Evolutionary conservation across 169 alveolate genomes (phyloP).

Genomic region (Toxoplasma gondii): DNA sequence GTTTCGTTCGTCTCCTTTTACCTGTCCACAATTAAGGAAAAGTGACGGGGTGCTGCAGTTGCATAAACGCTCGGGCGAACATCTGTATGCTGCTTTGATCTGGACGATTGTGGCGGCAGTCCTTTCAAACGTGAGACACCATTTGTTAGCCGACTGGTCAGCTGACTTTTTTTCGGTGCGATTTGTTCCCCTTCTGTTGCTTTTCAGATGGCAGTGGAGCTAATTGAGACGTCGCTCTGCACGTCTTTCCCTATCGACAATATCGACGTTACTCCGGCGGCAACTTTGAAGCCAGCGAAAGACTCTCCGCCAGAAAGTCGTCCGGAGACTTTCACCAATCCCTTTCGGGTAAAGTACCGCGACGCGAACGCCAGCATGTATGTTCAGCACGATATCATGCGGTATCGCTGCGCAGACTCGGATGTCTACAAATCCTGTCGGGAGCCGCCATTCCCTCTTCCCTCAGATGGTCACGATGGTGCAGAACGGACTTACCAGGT

Average conservation of each 20-base stretch:
- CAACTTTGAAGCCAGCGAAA: background rate
- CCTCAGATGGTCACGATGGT: background rate
- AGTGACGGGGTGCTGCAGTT: too few species aligned
- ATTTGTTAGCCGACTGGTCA: too few species aligned
- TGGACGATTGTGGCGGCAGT: too few species aligned
- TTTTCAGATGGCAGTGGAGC: conserved; percentile 53
- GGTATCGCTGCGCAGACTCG: background rate
- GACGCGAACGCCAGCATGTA: conserved; percentile 41
- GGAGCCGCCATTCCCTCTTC: background rate
- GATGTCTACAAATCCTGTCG: background rate
- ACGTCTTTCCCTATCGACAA: conserved; percentile 49
- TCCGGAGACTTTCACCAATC: conserved; percentile 17
- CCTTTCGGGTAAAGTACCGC: conserved; percentile 10
- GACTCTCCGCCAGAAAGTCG: conserved; percentile 1
- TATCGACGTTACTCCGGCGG: background rate
- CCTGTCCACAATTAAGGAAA: too few species aligned
- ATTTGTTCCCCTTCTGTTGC: background rate
- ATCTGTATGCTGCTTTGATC: too few species aligned
- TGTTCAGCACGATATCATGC: conserved; percentile 46
- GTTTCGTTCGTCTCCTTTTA: too few species aligned
- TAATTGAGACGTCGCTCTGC: conserved; percentile 44
- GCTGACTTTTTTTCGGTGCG: background rate
- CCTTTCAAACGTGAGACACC: too few species aligned
- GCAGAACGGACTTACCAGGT: background rate
- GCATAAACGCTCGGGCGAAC: too few species aligned